Percentiles rank a stretch among this genome's conserved stretches.
Evolutionary conservation across 441 rosid species (phyloP).

Genomic region (Eruca vesicaria): DNA sequence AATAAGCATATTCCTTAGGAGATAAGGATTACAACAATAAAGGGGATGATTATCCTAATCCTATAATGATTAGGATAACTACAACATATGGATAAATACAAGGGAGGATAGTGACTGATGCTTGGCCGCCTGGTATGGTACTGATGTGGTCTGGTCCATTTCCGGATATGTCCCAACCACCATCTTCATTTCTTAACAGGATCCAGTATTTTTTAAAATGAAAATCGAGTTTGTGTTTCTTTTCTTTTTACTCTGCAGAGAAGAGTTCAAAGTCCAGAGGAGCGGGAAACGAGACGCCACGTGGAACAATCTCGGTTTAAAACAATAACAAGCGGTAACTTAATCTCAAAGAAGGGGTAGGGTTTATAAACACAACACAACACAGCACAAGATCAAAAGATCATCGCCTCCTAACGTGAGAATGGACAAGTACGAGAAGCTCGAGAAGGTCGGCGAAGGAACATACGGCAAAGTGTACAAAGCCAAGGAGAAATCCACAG

Average conservation of each 20-base stretch:
- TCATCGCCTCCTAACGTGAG: not conserved
- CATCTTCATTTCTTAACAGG: too few relatives aligned
- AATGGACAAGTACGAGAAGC: constrained; percentile 95
- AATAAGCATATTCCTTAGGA: too few relatives aligned
- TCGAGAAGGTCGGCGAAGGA: constrained; percentile 94
- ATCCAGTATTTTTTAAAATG: too few relatives aligned
- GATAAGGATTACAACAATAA: too few relatives aligned
- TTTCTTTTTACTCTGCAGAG: not conserved
- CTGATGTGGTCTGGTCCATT: too few relatives aligned
- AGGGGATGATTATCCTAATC: too few relatives aligned
- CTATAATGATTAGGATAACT: too few relatives aligned
- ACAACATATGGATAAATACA: too few relatives aligned
- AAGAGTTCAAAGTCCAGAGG: not conserved
- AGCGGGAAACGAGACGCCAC: constrained; percentile 28
- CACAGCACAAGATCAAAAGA: not conserved
- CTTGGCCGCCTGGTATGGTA: too few relatives aligned
- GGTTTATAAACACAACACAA: not conserved
- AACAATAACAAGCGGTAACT: constrained; percentile 16
- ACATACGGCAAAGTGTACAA: constrained; percentile 97
- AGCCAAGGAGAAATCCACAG: constrained; percentile 76
- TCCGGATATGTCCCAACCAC: too few relatives aligned
- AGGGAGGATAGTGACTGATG: too few relatives aligned
- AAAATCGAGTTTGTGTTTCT: too few relatives aligned
- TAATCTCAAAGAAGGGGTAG: constrained; percentile 26
- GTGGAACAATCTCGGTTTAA: not conserved